A percentile compares a stretch with the other conserved stretches of the same genome.
Evolutionary conservation across 2,329 filamentous ascomycete species (phyloP).

Genomic region (Zopfia rhizophila): DNA sequence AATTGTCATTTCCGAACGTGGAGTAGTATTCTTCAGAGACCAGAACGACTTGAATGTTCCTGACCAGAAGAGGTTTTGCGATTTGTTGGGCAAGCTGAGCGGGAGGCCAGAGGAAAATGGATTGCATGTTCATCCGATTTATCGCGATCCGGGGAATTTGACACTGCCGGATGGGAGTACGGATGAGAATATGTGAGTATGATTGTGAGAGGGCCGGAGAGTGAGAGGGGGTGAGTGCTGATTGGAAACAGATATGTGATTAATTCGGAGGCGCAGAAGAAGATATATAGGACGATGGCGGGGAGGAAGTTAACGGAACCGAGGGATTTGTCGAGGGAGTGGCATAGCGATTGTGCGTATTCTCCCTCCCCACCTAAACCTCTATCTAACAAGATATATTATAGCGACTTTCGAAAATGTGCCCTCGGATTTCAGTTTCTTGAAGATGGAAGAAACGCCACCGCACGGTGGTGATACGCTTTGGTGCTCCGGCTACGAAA

Average conservation of each 20-base stretch:
- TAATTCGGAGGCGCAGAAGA: constrained; percentile 62
- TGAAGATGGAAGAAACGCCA: constrained; percentile 32
- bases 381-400: too few species aligned
- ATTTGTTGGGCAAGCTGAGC: constrained; percentile 66
- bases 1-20: constrained; percentile 57
- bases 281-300: constrained; percentile 47
- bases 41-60: constrained; percentile 61
- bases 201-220: too few species aligned
- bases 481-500: constrained; percentile 56
- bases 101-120: constrained; percentile 66
- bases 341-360: constrained; percentile 71
- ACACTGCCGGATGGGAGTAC: constrained; percentile 27
- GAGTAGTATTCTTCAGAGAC: constrained; percentile 65
- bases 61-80: constrained; percentile 63
- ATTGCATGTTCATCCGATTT: constrained; percentile 70
- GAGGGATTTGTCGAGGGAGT: constrained; percentile 50
- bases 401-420: constrained; percentile 69
- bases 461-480: constrained; percentile 53
- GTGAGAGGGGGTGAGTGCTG: too few species aligned
- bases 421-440: constrained; percentile 51
- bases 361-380: too few species aligned
- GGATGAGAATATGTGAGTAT: constrained; percentile 27
- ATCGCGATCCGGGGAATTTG: constrained; percentile 38
- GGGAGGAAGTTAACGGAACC: constrained; percentile 34
- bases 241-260: constrained; percentile 76